Evolutionary conservation across 192 early-diverging fungal species (phyloP), one percentile per base, ranked within the genome.

Genomic region (Linnemannia hyalina): DNA sequence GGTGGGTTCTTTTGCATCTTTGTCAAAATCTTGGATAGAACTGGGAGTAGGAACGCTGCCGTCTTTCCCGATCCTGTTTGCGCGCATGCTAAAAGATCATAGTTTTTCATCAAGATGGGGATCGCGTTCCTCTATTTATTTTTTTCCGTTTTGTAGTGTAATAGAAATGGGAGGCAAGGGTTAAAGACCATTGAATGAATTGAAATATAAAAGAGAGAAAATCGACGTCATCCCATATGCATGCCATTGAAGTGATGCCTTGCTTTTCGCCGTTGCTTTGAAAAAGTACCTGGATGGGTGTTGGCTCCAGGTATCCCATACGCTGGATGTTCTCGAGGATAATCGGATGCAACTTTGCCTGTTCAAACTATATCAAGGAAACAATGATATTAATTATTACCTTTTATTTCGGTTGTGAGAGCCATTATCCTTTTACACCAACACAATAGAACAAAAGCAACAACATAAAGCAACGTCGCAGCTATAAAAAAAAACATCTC

Each of bases 1-100:
- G 78, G 35, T 23, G 55, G 47, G 82, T 68, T 87, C 70, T n/a
- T 83, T 36, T 42, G 82, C 35, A 89, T 71, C 78, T 87, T 83
- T 29, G 79, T 80, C 23, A 96, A 94, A 60, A 95, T 88, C 55
- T 92, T 93, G 29, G 90, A 92, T 42, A 97, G 85, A 49, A 95
- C 95, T 29, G 96, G 96, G 60, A 97, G 84, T 36, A 97, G 84
- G 81, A 97, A 97, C 11, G 95, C 96, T n/a, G 93, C 96, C 6
- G 96, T 97, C 85, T 97, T 94, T 44, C 94, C 92, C 35, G 91
- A 93, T 26, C 90, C 93, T 42, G 96, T 97, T 77, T 97, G 95
- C 1, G 96, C 95, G 79, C 96, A 97, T 22, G 96, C 96, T 94
- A 97, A 94, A 80, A 97, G 81, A 83, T 97, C 96, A 72, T 94